Percentiles rank a stretch among this genome's conserved stretches.
These are phyloP conservation scores for Schwanniomyces occidentalis DNA, from an alignment of 805 yeast species.

Conservation along the genomic window DNA sequence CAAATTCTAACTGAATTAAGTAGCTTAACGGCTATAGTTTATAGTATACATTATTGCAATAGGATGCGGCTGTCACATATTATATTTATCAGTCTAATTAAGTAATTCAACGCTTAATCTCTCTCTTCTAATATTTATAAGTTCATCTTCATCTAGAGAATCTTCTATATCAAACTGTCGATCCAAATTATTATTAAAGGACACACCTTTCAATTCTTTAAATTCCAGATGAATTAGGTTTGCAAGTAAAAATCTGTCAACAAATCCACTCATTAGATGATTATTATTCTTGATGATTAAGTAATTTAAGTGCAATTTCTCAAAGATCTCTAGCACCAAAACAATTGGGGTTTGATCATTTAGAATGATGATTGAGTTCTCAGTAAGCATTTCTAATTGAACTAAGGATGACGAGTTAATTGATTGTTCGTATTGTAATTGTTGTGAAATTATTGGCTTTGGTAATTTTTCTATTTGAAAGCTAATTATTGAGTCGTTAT, in stretches of 20 bases:
- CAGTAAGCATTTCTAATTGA: slow-evolving; percentile 17
- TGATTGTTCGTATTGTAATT: slow-evolving; percentile 22
- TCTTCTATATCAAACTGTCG: slow-evolving; percentile 23
- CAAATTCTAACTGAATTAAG: too few relatives aligned
- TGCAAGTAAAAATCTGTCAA: slow-evolving; percentile 38
- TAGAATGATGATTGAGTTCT: slow-evolving; percentile 24
- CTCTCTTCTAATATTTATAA: slow-evolving; percentile 13
- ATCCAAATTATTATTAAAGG: slow-evolving; percentile 4
- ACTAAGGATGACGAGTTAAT: slow-evolving; percentile 5
- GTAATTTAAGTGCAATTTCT: slow-evolving; percentile 38
- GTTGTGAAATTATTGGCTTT: slow-evolving; percentile 20
- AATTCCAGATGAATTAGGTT: slow-evolving; percentile 29
- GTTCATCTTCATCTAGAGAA: slow-evolving; percentile 8
- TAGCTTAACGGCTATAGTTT: too few relatives aligned
- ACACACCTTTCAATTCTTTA: slow-evolving; percentile 15
- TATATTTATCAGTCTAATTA: too few relatives aligned
- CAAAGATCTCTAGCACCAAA: slow-evolving; percentile 37
- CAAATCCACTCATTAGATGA: slow-evolving; percentile 32
- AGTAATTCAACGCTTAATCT: slow-evolving; percentile 31
- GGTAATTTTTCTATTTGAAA: slow-evolving; percentile 22
- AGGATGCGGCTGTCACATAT: too few relatives aligned
- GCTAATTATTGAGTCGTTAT: slow-evolving; percentile 11
- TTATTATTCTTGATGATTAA: slow-evolving; percentile 24
- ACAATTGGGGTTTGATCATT: slow-evolving; percentile 32
- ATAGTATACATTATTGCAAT: too few relatives aligned